Conservation (phyloP, 1,284 basidiomycete genomes). For the Amylostereum chailletii region DNA sequence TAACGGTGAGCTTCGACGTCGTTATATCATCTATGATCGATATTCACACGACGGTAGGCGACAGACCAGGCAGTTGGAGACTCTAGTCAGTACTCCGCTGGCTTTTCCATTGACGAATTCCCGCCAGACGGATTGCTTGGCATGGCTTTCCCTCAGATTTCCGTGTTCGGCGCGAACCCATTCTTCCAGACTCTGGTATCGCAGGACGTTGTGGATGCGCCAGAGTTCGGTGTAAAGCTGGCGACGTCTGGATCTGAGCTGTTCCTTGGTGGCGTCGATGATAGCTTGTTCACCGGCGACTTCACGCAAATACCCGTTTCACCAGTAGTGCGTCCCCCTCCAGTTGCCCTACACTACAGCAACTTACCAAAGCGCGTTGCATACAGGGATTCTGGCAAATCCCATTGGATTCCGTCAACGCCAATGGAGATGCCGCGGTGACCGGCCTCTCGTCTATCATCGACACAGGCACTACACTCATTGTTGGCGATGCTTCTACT, state of each 20-base stretch:
- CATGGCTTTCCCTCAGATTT: constrained; percentile 22
- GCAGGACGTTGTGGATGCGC: constrained; percentile 21
- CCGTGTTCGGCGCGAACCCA: constrained; percentile 18
- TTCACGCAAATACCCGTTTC: constrained; percentile 26
- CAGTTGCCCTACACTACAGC: too few species aligned
- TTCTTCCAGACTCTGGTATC: constrained; percentile 23
- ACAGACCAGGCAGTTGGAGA: not conserved
- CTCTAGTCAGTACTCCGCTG: not conserved
- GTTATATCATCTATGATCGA: not conserved
- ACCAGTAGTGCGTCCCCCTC: not conserved
- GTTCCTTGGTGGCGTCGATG: constrained; percentile 40
- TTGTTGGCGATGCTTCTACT: constrained; percentile 33
- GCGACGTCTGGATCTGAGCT: constrained; percentile 37
- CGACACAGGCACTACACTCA: constrained; percentile 36
- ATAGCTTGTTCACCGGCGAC: constrained; percentile 24
- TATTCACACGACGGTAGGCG: constrained; percentile 1
- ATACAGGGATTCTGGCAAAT: constrained; percentile 20
- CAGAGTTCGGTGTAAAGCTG: constrained; percentile 41
- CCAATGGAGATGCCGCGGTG: constrained; percentile 10
- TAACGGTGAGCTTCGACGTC: constrained; percentile 11
- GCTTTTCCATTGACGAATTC: constrained; percentile 1
- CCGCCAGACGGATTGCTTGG: constrained; percentile 21
- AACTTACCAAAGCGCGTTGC: too few species aligned
- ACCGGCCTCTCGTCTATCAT: constrained; percentile 19
- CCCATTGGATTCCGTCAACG: constrained; percentile 10